These are phyloP conservation scores for Luzula sylvatica DNA, from an alignment of 176 grass and related monocot species.

Conservation along the genomic window DNA sequence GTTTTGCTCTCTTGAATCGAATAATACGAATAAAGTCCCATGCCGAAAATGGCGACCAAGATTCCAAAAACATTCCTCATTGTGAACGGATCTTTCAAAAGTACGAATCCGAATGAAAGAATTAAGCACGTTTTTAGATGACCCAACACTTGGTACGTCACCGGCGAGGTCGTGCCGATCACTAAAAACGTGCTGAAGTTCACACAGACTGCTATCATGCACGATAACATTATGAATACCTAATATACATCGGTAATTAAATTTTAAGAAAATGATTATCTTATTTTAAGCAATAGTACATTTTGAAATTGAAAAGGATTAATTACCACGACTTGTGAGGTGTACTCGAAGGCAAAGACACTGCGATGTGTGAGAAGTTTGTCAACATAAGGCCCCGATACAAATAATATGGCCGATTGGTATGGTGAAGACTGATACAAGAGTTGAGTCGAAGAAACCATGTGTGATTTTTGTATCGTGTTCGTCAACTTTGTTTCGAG, in stretches of 20 bases:
- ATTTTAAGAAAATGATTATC: no score
- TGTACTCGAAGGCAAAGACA: constrained; percentile 62
- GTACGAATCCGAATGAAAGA: constrained; percentile 64
- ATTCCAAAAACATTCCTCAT: constrained; percentile 63
- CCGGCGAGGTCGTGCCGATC: constrained; percentile 79
- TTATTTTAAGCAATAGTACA: no score
- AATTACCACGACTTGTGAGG: constrained; percentile 52
- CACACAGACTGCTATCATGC: constrained; percentile 62
- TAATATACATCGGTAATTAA: no score
- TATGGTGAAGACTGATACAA: constrained; percentile 82
- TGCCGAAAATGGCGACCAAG: constrained; percentile 82
- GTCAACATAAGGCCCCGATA: constrained; percentile 75
- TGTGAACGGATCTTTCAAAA: constrained; percentile 71
- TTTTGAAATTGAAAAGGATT: constrained; percentile 16
- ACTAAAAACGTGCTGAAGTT: constrained; percentile 98
- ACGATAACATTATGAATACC: constrained; percentile 70
- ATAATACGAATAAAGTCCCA: constrained; percentile 78
- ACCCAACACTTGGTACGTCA: constrained; percentile 93
- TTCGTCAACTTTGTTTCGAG: constrained; percentile 65
- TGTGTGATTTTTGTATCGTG: constrained; percentile 82
- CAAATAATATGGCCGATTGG: constrained; percentile 64
- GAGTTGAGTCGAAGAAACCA: constrained; percentile 87
- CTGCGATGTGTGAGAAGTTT: constrained; percentile 54
- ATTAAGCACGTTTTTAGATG: constrained; percentile 94
- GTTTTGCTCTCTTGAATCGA: constrained; percentile 54